These are phyloP conservation scores for Plantago major DNA, from an alignment of 257 asterid genomes.

Conservation along the genomic window DNA sequence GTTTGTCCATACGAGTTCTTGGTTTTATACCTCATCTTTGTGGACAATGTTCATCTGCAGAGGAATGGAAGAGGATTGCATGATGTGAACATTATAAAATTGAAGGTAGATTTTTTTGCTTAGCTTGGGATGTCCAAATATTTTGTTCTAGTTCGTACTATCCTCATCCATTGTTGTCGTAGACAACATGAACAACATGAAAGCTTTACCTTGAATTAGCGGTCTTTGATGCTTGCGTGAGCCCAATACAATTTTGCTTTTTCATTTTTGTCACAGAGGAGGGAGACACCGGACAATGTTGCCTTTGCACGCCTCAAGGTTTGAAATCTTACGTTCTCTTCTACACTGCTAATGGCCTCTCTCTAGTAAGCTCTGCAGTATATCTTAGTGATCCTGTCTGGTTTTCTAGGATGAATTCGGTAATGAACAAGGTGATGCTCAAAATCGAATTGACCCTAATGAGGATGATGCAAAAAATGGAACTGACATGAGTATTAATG, in stretches of 20 bases:
- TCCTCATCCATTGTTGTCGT: no score
- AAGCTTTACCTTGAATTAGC: not conserved
- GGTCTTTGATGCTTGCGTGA: not conserved
- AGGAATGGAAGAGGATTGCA: constrained; percentile 24
- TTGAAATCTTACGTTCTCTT: not conserved
- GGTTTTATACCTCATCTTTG: no score
- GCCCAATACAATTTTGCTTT: no score
- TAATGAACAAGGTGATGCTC: not conserved
- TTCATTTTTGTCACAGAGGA: constrained; percentile 21
- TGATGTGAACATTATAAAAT: constrained; percentile 23
- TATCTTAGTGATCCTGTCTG: not conserved
- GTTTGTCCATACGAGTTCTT: no score
- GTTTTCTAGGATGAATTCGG: not conserved
- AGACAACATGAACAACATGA: no score
- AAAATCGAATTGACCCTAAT: not conserved
- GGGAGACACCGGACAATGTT: constrained; percentile 27
- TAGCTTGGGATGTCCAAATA: not conserved
- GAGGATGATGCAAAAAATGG: not conserved
- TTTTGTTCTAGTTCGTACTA: no score
- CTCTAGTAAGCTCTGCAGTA: not conserved
- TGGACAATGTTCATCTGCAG: constrained; percentile 9
- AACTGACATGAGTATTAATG: not conserved
- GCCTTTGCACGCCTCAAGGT: constrained; percentile 25
- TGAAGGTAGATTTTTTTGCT: constrained; percentile 16
- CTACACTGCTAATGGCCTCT: no score